Evolutionary conservation across 2,329 filamentous ascomycete species (phyloP).

Genomic region (Decorospora gaudefroyi): DNA sequence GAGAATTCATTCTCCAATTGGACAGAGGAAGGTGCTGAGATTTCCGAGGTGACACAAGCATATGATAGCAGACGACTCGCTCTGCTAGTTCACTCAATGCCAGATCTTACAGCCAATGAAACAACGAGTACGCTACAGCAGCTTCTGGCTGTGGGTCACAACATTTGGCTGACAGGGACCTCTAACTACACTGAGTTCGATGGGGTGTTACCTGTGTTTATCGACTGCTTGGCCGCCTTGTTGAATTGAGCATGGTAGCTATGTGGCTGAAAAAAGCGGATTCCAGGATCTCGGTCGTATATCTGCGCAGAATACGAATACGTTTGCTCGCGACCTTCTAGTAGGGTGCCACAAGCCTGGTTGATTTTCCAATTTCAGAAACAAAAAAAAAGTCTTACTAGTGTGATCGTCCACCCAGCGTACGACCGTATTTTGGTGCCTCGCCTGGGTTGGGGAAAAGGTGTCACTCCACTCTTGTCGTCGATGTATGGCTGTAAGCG

Average conservation of each 20-base stretch:
- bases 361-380: neutral
- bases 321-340: neutral
- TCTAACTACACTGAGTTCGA: slow-evolving; percentile 28
- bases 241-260: slow-evolving; percentile 8
- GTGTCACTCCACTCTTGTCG: too few relatives aligned
- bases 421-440: too few relatives aligned
- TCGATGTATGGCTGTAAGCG: too few relatives aligned
- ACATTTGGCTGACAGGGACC: slow-evolving; percentile 24
- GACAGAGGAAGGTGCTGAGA: slow-evolving; percentile 5
- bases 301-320: neutral
- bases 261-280: slow-evolving; percentile 6
- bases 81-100: slow-evolving; percentile 29
- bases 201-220: slow-evolving; percentile 22
- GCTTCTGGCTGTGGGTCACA: slow-evolving; percentile 20
- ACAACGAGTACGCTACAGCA: slow-evolving; percentile 19
- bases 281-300: slow-evolving; percentile 1
- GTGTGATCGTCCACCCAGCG: too few relatives aligned
- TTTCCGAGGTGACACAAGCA: slow-evolving; percentile 15
- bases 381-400: neutral
- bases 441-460: too few relatives aligned
- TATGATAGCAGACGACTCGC: slow-evolving; percentile 24
- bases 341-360: neutral
- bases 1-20: slow-evolving; percentile 28
- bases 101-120: slow-evolving; percentile 14
- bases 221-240: slow-evolving; percentile 23